Conservation (phyloP, 2,329 filamentous ascomycete genomes). For the Diplodia seriata region DNA sequence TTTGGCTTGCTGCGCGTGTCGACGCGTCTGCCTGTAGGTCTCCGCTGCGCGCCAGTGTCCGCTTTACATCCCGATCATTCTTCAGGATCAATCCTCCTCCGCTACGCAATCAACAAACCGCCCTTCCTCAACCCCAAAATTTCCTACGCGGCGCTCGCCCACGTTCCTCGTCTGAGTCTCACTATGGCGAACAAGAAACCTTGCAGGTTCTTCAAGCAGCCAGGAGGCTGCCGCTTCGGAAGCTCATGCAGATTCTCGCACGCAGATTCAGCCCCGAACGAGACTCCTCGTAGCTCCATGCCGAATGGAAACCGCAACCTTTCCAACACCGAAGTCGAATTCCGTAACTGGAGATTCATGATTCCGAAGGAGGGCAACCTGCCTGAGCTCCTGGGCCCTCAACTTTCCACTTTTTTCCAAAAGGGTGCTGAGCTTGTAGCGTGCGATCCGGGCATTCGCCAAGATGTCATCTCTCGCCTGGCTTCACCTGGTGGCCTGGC, state of each 20-base stretch:
- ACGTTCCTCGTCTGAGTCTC: not conserved
- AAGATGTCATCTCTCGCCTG: constrained; percentile 36
- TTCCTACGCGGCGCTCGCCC: no score
- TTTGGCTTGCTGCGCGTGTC: not conserved
- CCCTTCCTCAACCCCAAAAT: no score
- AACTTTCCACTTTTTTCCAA: constrained; percentile 15
- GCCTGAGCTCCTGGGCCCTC: not conserved
- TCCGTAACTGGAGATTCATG: constrained; percentile 17
- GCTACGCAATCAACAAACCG: no score
- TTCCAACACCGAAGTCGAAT: constrained; percentile 20
- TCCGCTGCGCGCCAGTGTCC: not conserved
- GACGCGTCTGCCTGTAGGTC: not conserved
- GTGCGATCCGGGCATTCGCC: constrained; percentile 25
- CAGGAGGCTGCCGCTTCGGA: constrained; percentile 12
- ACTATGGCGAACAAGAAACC: not conserved
- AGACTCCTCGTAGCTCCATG: not conserved
- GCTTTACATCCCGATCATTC: not conserved
- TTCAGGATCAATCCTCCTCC: not conserved
- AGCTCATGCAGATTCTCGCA: constrained; percentile 15
- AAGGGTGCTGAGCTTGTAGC: constrained; percentile 16
- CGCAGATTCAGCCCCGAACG: not conserved
- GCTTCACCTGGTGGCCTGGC: constrained; percentile 36
- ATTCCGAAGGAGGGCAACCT: not conserved
- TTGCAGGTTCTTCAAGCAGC: not conserved
- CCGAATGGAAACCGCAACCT: not conserved